A percentile compares a stretch with the other conserved stretches of the same genome.
Conservation (phyloP, 345 rosid genomes). For the Gossypium turneri region DNA sequence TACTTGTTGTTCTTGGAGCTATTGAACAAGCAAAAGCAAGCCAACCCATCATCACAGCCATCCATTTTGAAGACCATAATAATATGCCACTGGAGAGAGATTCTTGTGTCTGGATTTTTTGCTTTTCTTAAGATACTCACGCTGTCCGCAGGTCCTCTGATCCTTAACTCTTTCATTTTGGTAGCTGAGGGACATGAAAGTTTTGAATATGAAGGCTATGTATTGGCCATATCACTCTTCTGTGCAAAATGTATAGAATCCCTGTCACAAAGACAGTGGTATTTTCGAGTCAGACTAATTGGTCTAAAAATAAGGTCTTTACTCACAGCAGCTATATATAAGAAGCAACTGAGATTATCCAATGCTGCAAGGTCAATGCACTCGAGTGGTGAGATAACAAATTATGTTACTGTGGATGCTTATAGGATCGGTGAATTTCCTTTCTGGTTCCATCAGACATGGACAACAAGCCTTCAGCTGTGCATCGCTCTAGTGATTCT, state of each 20-base stretch:
- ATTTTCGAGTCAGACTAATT: conserved; percentile 69
- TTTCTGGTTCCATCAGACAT: conserved; percentile 91
- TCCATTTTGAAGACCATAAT: conserved; percentile 55
- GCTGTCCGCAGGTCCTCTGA: conserved; percentile 74
- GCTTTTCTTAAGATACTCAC: conserved; percentile 76
- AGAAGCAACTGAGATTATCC: conserved; percentile 76
- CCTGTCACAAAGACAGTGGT: conserved; percentile 91
- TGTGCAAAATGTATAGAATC: conserved; percentile 66
- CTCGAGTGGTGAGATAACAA: conserved; percentile 88
- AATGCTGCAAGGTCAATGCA: conserved; percentile 68
- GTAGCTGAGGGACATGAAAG: conserved; percentile 74
- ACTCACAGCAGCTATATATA: conserved; percentile 74
- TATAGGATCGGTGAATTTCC: conserved; percentile 93
- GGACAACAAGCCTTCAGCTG: conserved; percentile 88
- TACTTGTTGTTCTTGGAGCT: conserved; percentile 53
- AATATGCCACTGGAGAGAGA: conserved; percentile 61
- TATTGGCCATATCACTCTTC: conserved; percentile 58
- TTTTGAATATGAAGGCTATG: conserved; percentile 69
- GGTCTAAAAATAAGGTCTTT: conserved; percentile 80
- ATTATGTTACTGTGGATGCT: conserved; percentile 90
- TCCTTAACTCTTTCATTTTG: conserved; percentile 80
- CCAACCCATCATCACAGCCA: conserved; percentile 34
- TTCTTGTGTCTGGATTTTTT: conserved; percentile 72
- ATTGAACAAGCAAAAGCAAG: conserved; percentile 43
- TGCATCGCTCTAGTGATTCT: conserved; percentile 68